Evolutionary conservation across 2,329 filamentous ascomycete species (phyloP), one percentile per base, ranked within the genome.

Genomic region (Fonsecaea pugnacius): DNA sequence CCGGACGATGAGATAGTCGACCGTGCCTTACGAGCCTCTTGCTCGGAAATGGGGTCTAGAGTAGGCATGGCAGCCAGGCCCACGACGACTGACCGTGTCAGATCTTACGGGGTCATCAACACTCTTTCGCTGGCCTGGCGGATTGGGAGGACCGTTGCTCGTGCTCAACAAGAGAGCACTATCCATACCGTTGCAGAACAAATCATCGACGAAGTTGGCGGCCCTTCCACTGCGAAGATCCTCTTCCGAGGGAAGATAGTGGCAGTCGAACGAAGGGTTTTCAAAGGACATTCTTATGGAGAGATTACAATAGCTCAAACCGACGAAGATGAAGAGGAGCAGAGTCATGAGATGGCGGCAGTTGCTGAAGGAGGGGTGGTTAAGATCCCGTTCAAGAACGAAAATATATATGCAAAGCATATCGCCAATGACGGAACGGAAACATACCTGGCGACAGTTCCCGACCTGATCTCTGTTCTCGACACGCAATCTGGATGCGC

Each of bases 371-470:
- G 71, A 6, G 85, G 85, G 0, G 76, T 73, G 1, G 75, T 89
- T 72, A 88, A 85, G 73, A 87, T 91, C 55, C 87, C 87, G 0
- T 90, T 90, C 78, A 90, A 89, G 76, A 91, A 91, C 73, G 88
- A 91, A 72, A 91, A 90, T 70, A 88, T 91, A 51, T 84, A 84
- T n/a, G 87, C 84, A 0, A 73, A 77, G 62, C 75, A 78, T 46
- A 72, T 71, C 6, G 64, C 75, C 69, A 64, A 75, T 61, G 58
- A 70, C 69, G 71, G 76, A 46, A 76, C 74, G 43, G 76, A 78
- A 57, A 75, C 75, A 10, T 60, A 63, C 38, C 63, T 85, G 9
- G 82, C 82, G 1, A 79, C 83, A 1, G 84, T 85, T 1, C 85
- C 85, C 0, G 85, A 87, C 62, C 73, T 87, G 5, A 83, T 87